Conservation (phyloP, 1,139 yeast genomes). For the Geotrichum histeridarum region DNA sequence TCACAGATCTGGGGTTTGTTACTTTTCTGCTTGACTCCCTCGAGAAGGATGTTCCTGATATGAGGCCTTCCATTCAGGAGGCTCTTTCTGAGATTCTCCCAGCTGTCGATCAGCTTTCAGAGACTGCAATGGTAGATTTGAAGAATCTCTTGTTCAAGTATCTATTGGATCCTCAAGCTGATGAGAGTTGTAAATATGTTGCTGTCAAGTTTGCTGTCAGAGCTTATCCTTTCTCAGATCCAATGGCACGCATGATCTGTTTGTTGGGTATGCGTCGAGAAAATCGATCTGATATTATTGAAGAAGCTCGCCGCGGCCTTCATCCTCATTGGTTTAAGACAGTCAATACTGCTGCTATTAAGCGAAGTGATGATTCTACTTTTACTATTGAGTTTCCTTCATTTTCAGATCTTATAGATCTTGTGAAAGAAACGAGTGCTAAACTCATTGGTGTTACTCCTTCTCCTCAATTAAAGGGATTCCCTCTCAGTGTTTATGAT, state of each 20-base stretch:
- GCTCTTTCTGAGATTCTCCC: conserved; percentile 58
- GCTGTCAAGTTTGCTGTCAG: conserved; percentile 63
- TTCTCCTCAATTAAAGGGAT: conserved; percentile 23
- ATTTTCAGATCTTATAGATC: conserved; percentile 27
- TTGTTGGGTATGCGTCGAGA: conserved; percentile 54
- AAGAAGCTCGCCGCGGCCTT: conserved; percentile 77
- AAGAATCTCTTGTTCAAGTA: conserved; percentile 43
- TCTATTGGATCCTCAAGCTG: conserved; percentile 34
- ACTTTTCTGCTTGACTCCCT: conserved; percentile 71
- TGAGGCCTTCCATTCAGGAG: conserved; percentile 67
- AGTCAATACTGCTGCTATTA: conserved; percentile 24
- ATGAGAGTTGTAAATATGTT: conserved; percentile 49
- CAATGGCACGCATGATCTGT: conserved; percentile 64
- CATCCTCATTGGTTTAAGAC: conserved; percentile 66
- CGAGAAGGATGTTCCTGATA: conserved; percentile 56
- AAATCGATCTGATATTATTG: conserved; percentile 67
- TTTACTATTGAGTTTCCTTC: conserved; percentile 31
- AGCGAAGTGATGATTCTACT: conserved; percentile 12
- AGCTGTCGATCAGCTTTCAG: conserved; percentile 44
- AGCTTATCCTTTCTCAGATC: conserved; percentile 62
- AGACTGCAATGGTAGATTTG: conserved; percentile 42
- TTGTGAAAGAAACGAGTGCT: conserved; percentile 7
- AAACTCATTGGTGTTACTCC: conserved; percentile 9
- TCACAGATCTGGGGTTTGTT: conserved; percentile 37
- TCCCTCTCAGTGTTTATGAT: conserved; percentile 33